Base-by-base conservation (phyloP, 2,329 filamentous ascomycete genomes). In the Aureobasidium sp. region DNA sequence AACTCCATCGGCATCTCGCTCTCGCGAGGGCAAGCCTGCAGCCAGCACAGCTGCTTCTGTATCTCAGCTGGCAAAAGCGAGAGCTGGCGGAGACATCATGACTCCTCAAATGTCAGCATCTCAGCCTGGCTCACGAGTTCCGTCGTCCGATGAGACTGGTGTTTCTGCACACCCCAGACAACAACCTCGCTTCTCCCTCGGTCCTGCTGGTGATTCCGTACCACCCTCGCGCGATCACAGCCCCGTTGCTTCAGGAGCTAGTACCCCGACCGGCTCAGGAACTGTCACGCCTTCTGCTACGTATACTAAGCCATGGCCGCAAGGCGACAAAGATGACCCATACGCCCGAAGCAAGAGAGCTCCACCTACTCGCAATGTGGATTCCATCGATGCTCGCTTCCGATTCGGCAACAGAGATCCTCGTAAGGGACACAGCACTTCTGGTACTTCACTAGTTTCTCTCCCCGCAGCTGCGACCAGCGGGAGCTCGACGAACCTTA, bases 301-400 rank as follows among this genome's bases (percentile, higher is more conserved):
- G 7, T 83, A 84, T 37, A 51, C 56, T 66, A 90, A 88, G 67
- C 87, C 90, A 0, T 88, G 90, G 66, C 91, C 91, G 4, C 82
- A 85, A 20, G 90, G 89, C 29, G 91, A 95, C 63, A 81, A 79
- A 56, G 89, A 96, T 71, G 91, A 96, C 68, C 91, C 92, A 0
- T 96, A 96, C 70, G 87, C 90, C n/a, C 89, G 90, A 65, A 87
- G 84, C 68, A 92, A 88, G 69, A 86, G 92, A 57, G 84, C 86
- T 2, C 86, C 88, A 1, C 90, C 88, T 67, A 78, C 81, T 29
- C 84, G 83, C 66, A 85, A 87, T 66, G 77, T 86, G 4, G 82
- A 84, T 51, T 81, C 85, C 36, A 82, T 96, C 48, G 92, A 96
- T 69, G 83, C 88, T 7, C 84, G 92, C 66, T 97, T 96, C 67